Evolutionary conservation across 2,329 filamentous ascomycete species (phyloP).

Genomic region (Zalaria sp.): DNA sequence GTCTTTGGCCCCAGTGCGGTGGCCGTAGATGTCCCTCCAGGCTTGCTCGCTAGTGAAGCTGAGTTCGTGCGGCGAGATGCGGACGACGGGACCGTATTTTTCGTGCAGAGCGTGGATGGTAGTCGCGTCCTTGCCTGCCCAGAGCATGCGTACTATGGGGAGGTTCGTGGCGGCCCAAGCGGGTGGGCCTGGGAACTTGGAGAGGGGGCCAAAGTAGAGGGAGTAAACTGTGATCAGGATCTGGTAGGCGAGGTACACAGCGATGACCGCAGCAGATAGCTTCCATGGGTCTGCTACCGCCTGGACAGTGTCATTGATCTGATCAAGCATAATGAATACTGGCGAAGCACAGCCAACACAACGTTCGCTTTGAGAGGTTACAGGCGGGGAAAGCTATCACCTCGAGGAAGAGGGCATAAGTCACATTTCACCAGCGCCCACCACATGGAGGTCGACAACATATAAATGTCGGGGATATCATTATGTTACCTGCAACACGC

Average conservation of each 20-base stretch:
- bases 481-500: too few species aligned
- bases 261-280: too few species aligned
- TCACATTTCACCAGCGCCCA: too few species aligned
- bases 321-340: neutral
- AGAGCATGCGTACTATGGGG: constrained; percentile 9
- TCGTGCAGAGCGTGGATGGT: constrained; percentile 18
- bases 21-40: constrained; percentile 31
- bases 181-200: constrained; percentile 28
- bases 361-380: neutral
- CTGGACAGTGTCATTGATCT: neutral
- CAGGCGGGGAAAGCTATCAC: neutral
- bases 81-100: constrained; percentile 31
- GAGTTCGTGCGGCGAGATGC: constrained; percentile 33
- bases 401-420: neutral
- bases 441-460: too few species aligned
- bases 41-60: constrained; percentile 24
- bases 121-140: constrained; percentile 6
- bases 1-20: constrained; percentile 1
- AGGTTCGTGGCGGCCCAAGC: constrained; percentile 18
- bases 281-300: too few species aligned
- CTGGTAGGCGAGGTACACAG: constrained; percentile 1
- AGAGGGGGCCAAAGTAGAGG: constrained; percentile 28
- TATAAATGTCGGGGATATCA: too few species aligned
- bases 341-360: neutral
- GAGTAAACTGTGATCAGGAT: constrained; percentile 17